phyloP scores from a whole-genome alignment of 2,329 filamentous ascomycete species.

The Clarireedia paspali region DNA sequence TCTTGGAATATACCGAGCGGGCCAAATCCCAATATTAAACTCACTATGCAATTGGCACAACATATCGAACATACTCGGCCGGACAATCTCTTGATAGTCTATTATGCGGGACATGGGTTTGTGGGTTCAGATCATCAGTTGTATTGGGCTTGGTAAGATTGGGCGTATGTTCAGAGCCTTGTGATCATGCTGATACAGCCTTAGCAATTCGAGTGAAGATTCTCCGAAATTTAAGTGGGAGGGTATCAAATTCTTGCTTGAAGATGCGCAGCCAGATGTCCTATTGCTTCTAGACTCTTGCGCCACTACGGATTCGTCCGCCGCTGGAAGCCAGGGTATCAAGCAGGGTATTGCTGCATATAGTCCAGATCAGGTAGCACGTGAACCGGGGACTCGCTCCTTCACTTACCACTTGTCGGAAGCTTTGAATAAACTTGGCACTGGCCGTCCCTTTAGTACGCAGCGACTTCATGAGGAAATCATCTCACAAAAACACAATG shows the following conservation, averaged over 20 bases:
- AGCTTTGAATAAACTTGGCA: slow-evolving; percentile 45
- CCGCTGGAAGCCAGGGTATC: slow-evolving; percentile 44
- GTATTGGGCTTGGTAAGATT: slow-evolving; percentile 59
- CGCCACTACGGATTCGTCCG: slow-evolving; percentile 42
- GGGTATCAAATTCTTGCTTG: slow-evolving; percentile 53
- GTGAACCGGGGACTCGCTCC: slow-evolving; percentile 41
- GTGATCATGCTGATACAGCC: slow-evolving; percentile 30
- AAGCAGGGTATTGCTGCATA: slow-evolving; percentile 59
- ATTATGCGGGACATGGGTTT: slow-evolving; percentile 56
- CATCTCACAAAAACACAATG: slow-evolving; percentile 32
- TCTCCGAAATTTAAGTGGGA: slow-evolving; percentile 57
- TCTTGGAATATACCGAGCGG: slow-evolving; percentile 54
- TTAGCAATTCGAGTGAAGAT: slow-evolving; percentile 49
- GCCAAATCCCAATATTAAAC: slow-evolving; percentile 51
- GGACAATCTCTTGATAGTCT: slow-evolving; percentile 56
- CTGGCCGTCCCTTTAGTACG: slow-evolving; percentile 46
- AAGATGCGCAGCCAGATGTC: slow-evolving; percentile 56
- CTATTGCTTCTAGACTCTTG: slow-evolving; percentile 57
- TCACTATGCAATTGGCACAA: slow-evolving; percentile 51
- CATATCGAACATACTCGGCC: slow-evolving; percentile 51
- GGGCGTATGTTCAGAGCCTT: slow-evolving; percentile 17
- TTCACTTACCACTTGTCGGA: slow-evolving; percentile 53
- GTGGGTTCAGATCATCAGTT: slow-evolving; percentile 51
- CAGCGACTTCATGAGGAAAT: slow-evolving; percentile 51
- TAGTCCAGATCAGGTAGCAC: slow-evolving; percentile 41